Evolutionary conservation across 768 basidiomycete species (phyloP).

Genomic region (Suillus luteus): DNA sequence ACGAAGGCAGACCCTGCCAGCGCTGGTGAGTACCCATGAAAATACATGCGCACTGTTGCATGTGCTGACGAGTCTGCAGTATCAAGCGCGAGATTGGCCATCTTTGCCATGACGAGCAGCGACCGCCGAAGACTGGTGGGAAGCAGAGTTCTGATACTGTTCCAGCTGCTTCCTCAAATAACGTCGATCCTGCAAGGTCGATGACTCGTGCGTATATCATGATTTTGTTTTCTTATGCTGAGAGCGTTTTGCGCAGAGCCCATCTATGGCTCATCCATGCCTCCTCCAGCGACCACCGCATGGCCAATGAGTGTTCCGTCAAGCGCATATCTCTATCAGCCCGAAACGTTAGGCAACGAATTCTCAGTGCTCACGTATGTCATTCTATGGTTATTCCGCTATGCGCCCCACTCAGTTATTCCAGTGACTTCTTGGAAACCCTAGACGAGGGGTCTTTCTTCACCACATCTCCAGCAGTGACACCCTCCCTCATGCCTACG

Average conservation of each 20-base stretch:
- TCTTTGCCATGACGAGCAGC: slow-evolving; percentile 86
- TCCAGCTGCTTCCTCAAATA: slow-evolving; percentile 24
- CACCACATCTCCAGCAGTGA: slow-evolving; percentile 54
- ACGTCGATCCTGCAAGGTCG: slow-evolving; percentile 36
- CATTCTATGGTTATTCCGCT: background rate
- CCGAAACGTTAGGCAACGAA: slow-evolving; percentile 78
- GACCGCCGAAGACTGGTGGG: slow-evolving; percentile 47
- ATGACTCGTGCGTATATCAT: slow-evolving; percentile 25
- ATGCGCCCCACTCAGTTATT: background rate
- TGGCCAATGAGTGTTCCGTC: slow-evolving; percentile 58
- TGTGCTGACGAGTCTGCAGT: slow-evolving; percentile 40
- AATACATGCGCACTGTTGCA: slow-evolving; percentile 17
- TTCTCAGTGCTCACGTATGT: slow-evolving; percentile 79
- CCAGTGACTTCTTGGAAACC: slow-evolving; percentile 81
- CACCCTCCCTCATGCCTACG: slow-evolving; percentile 51
- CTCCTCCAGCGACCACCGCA: slow-evolving; percentile 38
- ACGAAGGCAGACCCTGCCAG: slow-evolving; percentile 87
- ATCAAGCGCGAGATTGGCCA: slow-evolving; percentile 97
- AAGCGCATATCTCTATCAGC: slow-evolving; percentile 63
- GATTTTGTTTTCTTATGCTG: background rate
- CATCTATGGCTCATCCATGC: slow-evolving; percentile 23
- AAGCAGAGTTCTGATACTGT: slow-evolving; percentile 38
- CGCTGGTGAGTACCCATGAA: slow-evolving; percentile 68
- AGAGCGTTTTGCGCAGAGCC: slow-evolving; percentile 20
- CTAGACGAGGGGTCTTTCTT: slow-evolving; percentile 85